Base-by-base conservation (phyloP, 352 stramenopile species). In the Thalassiosira exigua region DNA sequence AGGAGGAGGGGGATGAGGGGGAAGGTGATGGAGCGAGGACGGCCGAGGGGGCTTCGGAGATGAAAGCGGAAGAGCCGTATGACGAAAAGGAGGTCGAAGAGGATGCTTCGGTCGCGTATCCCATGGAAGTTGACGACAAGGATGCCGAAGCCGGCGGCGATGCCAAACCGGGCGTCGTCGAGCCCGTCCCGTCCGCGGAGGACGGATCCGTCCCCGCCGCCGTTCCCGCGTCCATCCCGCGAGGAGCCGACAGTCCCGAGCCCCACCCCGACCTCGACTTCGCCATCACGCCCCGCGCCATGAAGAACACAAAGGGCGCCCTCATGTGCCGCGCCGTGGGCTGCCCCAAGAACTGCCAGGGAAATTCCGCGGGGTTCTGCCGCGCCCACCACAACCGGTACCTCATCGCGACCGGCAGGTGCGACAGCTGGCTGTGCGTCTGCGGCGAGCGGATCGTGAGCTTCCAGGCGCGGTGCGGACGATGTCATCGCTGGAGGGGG, bases 401-500 rank as follows among this genome's bases (percentile, higher is more conserved):
- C 48, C 53, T 59, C 24, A 75, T 75, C 46, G 57, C 41, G 27
- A 75, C 66, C 0, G 66, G 66, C 3, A 53, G 51, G 39, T 67
- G 53, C 24, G 33, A 59, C 12, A 58, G 33, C 11, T 75, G 66
- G 66, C 24, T 33, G 1, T 75, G 66, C 29, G n/a, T 42, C 1
- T 75, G 66, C 29, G 66, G 66, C 24, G 56, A 75, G 39, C 56
- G 56, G 53, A 75, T 75, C 27, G 66, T 41, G 3, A 19, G 24
- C 4, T 58, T 62, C 32, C 44, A 36, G 24, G 1, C 41, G n/a
- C n/a, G 66, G 33, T 75, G 66, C 32, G 66, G 66, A 12, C 32
- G n/a, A 17, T 75, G 66, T 36, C 66, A 75, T 75, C 50, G 66
- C 2, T 75, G 66, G 66, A 56, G 27, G 29, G 66, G 42, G 36